Evolutionary conservation across 768 basidiomycete genomes (phyloP).

Genomic region (Multifurca ochricompacta): DNA sequence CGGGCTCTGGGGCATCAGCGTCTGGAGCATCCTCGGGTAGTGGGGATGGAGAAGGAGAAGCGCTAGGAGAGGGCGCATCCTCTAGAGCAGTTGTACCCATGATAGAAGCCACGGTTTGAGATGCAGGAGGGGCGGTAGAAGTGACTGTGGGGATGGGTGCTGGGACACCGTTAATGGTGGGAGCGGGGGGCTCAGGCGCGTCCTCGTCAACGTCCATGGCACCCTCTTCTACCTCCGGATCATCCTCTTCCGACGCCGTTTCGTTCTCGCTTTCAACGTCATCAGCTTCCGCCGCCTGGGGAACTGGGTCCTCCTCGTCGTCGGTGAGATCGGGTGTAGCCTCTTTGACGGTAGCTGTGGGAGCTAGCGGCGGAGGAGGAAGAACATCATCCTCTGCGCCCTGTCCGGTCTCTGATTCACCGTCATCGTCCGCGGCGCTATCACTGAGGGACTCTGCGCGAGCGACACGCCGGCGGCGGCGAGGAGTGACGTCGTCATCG

Average conservation of each 20-base stretch:
- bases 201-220: constrained; percentile 30
- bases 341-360: constrained; percentile 18
- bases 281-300: constrained; percentile 18
- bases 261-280: constrained; percentile 22
- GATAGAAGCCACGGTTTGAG: constrained; percentile 11
- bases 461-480: constrained; percentile 11
- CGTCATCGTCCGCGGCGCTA: constrained; percentile 21
- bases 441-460: constrained; percentile 15
- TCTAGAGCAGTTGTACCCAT: constrained; percentile 4
- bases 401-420: constrained; percentile 19
- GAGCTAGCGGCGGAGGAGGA: constrained; percentile 20
- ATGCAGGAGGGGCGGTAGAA: neutral
- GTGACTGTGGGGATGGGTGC: constrained; percentile 23
- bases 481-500: constrained; percentile 19
- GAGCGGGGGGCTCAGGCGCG: constrained; percentile 11
- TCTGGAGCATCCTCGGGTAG: constrained; percentile 18
- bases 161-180: constrained; percentile 9
- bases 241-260: constrained; percentile 24
- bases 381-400: constrained; percentile 35
- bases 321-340: constrained; percentile 27
- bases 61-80: constrained; percentile 8
- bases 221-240: constrained; percentile 21
- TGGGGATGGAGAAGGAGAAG: constrained; percentile 15
- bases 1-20: constrained; percentile 22
- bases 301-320: constrained; percentile 31